A percentile compares a stretch with the other conserved stretches of the same genome.
Evolutionary conservation across 208 protist species (phyloP).

Genomic region (Leishmania aethiopica): DNA sequence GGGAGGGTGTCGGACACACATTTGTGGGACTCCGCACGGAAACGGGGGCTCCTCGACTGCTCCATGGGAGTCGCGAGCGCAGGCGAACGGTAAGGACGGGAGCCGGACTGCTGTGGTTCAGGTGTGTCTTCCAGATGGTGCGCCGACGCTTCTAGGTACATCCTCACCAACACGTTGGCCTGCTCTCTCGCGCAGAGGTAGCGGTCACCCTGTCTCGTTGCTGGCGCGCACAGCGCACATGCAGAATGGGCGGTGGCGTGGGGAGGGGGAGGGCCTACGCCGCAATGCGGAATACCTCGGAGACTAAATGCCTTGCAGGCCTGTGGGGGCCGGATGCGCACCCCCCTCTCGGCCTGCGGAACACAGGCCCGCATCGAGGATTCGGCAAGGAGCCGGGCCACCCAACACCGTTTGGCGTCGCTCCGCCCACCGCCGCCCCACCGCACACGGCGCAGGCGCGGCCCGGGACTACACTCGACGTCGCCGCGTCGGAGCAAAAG

Average conservation of each 20-base stretch:
- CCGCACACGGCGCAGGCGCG: neutral
- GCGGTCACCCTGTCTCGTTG: neutral
- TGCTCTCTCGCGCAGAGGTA: neutral
- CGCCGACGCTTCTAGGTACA: neutral
- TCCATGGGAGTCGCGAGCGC: no score
- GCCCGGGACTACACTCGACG: neutral
- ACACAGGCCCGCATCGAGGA: no score
- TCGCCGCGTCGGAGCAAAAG: neutral
- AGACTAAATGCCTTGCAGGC: neutral
- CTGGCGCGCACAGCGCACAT: no score
- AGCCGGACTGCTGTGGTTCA: neutral
- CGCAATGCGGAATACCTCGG: neutral
- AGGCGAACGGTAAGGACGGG: no score
- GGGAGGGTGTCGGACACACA: neutral
- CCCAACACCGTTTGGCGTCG: neutral
- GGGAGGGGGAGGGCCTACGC: no score
- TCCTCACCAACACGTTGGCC: neutral
- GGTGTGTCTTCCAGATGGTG: neutral
- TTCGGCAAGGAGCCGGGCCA: neutral
- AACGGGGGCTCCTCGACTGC: no score
- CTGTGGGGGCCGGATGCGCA: neutral
- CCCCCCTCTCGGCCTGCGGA: no score
- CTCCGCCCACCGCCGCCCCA: neutral
- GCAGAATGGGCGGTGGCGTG: no score
- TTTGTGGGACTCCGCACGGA: neutral